phyloP scores from a whole-genome alignment of 1,284 basidiomycete genomes.

The Afroboletus lepidellus region DNA sequence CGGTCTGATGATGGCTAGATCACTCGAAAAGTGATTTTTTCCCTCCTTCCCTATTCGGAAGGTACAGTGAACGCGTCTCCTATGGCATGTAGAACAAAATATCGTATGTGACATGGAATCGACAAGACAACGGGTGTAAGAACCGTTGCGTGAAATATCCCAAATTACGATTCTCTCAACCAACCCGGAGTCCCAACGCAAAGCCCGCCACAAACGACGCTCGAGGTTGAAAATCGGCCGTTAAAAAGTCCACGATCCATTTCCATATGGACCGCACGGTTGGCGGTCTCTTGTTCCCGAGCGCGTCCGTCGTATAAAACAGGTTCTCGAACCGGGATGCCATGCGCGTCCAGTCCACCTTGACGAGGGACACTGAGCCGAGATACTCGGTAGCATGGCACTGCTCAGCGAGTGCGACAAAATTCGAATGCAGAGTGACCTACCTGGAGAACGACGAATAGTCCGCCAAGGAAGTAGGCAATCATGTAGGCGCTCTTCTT shows the following conservation, averaged over 20 bases:
- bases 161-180: constrained; percentile 34
- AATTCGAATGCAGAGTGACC: constrained; percentile 16
- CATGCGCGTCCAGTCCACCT: constrained; percentile 75
- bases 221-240: constrained; percentile 87
- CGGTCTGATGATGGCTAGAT: background rate
- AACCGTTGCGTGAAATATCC: background rate
- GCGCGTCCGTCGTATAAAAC: constrained; percentile 64
- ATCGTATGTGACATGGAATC: background rate
- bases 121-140: background rate
- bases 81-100: no score
- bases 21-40: constrained; percentile 14
- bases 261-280: constrained; percentile 66
- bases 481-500: constrained; percentile 88
- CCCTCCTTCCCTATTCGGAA: constrained; percentile 26
- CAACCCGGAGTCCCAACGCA: constrained; percentile 64
- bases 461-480: constrained; percentile 82
- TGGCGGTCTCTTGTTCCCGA: constrained; percentile 54
- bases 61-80: background rate
- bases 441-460: constrained; percentile 87
- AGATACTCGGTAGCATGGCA: constrained; percentile 60
- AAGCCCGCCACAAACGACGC: constrained; percentile 76
- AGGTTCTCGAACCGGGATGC: constrained; percentile 67
- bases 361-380: constrained; percentile 65
- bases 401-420: constrained; percentile 1
- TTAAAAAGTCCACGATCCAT: constrained; percentile 82